Percentiles rank a stretch among this genome's conserved stretches.
These are phyloP conservation scores for Marasmius sp. DNA, from an alignment of 1,284 basidiomycete genomes.

Conservation along the genomic window DNA sequence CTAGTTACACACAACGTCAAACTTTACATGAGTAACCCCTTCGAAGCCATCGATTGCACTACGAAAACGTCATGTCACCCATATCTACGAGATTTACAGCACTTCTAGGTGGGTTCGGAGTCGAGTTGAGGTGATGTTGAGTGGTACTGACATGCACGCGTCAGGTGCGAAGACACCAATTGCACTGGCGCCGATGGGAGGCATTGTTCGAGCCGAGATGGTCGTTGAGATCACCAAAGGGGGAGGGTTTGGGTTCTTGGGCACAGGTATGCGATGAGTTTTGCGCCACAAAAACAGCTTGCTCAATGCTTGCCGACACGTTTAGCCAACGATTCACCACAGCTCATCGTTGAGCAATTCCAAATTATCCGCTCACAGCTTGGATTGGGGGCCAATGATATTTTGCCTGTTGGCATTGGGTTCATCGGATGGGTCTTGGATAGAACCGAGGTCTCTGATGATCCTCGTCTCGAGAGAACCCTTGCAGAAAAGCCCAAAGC, in stretches of 20 bases:
- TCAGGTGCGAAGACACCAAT: constrained; percentile 9
- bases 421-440: constrained; percentile 19
- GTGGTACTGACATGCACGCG: background rate
- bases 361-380: background rate
- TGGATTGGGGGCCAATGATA: background rate
- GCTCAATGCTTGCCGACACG: background rate
- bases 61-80: background rate
- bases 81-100: background rate
- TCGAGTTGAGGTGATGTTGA: background rate
- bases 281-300: background rate
- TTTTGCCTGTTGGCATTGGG: constrained; percentile 16
- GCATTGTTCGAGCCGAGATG: background rate
- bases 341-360: background rate
- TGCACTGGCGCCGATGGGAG: constrained; percentile 10
- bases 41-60: no score
- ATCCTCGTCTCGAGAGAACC: constrained; percentile 10
- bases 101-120: background rate
- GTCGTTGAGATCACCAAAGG: constrained; percentile 5
- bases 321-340: background rate
- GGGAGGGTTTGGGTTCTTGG: constrained; percentile 12
- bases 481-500: constrained; percentile 12
- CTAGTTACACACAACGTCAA: no score
- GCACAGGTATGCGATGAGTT: constrained; percentile 1
- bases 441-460: constrained; percentile 6
- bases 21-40: no score